phyloP scores from a whole-genome alignment of 2,329 filamentous ascomycete genomes.

The Pyricularia sp. region DNA sequence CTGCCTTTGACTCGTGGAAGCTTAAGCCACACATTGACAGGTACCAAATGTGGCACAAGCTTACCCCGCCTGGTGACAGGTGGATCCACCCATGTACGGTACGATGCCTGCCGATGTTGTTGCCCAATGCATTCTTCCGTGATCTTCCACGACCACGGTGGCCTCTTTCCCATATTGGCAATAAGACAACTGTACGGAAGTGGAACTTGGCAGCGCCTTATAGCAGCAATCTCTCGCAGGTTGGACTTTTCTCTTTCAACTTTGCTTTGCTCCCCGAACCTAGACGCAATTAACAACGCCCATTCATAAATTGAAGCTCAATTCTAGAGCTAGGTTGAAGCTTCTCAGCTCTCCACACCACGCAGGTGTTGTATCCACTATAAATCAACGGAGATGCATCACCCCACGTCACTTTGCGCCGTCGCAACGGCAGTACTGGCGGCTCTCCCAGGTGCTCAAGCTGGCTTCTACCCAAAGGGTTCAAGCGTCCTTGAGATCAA shows the following conservation, averaged over 20 bases:
- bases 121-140: conserved; percentile 1
- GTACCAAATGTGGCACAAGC: not conserved
- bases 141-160: conserved; percentile 24
- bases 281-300: not conserved
- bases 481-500: conserved; percentile 79
- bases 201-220: conserved; percentile 4
- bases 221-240: conserved; percentile 2
- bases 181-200: conserved; percentile 14
- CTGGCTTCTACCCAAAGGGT: conserved; percentile 70
- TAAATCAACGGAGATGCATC: conserved; percentile 33
- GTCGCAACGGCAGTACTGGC: conserved; percentile 51
- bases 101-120: not conserved
- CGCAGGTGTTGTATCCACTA: not conserved
- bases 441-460: conserved; percentile 49
- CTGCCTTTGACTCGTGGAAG: conserved; percentile 6
- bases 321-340: not conserved
- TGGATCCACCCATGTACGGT: not conserved
- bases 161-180: conserved; percentile 23
- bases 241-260: not conserved
- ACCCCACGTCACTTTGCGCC: conserved; percentile 34
- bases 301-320: not conserved
- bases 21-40: conserved; percentile 11
- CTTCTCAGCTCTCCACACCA: not conserved
- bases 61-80: not conserved
- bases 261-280: not conserved